phyloP scores from a whole-genome alignment of 2,329 filamentous ascomycete species.

The Penicillium olsonii region DNA sequence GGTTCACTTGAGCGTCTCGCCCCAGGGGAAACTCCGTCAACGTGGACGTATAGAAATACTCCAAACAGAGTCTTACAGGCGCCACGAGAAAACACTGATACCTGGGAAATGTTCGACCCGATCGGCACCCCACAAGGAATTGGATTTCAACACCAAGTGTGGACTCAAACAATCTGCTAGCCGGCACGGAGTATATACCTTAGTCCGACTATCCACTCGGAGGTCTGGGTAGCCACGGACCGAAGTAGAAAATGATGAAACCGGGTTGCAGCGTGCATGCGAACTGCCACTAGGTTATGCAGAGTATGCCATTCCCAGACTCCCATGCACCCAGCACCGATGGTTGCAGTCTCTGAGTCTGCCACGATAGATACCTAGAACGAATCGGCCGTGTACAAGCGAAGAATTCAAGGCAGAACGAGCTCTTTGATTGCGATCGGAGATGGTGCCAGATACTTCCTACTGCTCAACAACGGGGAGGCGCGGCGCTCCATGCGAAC shows the following conservation, averaged over 20 bases:
- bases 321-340: background rate
- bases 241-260: background rate
- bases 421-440: background rate
- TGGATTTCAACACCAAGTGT: no score
- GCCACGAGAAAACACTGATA: background rate
- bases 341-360: no score
- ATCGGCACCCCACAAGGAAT: no score
- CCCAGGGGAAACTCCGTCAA: background rate
- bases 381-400: slow-evolving; percentile 9
- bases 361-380: slow-evolving; percentile 8
- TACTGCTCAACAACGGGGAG: background rate
- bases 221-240: background rate
- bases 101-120: background rate
- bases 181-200: no score
- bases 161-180: background rate
- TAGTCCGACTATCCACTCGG: background rate
- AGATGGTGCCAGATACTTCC: background rate
- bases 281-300: background rate
- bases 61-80: background rate
- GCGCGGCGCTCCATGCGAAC: background rate
- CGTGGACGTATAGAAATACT: background rate
- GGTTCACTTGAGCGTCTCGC: background rate
- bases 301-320: background rate
- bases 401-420: background rate
- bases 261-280: background rate